Conservation (phyloP, 176 grass and related monocot genomes). For the Hordeum vulgare region MorexV3_pseudomolecules_assembly NC_058519.1:629262433-629262932, state of each 20-base stretch:
- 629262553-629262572: not conserved
- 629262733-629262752: not conserved
- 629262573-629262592: not conserved
- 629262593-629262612: not conserved
- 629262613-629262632: not conserved
- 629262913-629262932: slow-evolving; percentile 2
- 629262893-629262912: slow-evolving; percentile 11
- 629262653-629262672: not conserved
- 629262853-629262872: slow-evolving; percentile 8
- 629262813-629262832: slow-evolving; percentile 71
- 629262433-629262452: not conserved
- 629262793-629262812: slow-evolving; percentile 58
- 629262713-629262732: not conserved
- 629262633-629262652: slow-evolving; percentile 5
- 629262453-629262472: not conserved
- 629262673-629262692: not conserved
- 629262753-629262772: slow-evolving; percentile 50
- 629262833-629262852: slow-evolving; percentile 28
- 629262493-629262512: not conserved
- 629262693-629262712: not conserved
- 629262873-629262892: not conserved
- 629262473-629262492: not conserved
- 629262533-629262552: not conserved
- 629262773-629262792: slow-evolving; percentile 47
- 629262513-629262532: not conserved